Base-by-base conservation (phyloP, 768 basidiomycete genomes). In the Rhodotorula toruloides region DNA sequence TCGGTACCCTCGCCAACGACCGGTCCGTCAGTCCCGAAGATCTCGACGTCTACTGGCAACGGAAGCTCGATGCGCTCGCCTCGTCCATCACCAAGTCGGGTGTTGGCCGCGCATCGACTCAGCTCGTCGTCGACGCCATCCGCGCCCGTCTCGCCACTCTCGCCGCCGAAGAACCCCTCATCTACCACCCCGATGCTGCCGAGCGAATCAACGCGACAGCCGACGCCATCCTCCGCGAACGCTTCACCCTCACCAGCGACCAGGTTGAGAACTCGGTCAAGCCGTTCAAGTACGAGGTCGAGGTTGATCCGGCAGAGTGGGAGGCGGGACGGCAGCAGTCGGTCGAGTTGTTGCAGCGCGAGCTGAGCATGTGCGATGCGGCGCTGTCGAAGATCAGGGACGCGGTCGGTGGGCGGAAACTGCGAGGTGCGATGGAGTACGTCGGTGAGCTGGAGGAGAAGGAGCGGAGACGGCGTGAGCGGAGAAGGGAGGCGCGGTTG, bases 181-280 rank as follows among this genome's bases (percentile, higher is more conserved):
- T 83, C 40, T 85, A 85, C 80, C 96, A 99, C 77, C 92, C 93
- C 0, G 83, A 81, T 25, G 88, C 93, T 1, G 84, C 91, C 25
- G 91, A 94, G 69, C 85, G 92, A 32, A 86, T 99, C 65, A 84
- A 89, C 63, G 83, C 94, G 74, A 96, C 97, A 77, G 90, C 89
- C 16, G 93, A 98, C 78, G 85, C 83, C 77, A 93, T 99, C 75
- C 79, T 99, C 58, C 83, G 94, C 64, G 94, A 98, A 74, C 85
- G 94, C 11, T 88, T 97, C 63, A 89, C 90, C 22, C 79, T 94
- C 61, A 91, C 96, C n/a, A 88, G 90, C 9, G 96, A 99, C 77
- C 94, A 98, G 79, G 94, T 99, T 22, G 96, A 99, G 61, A 99
- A 98, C 77, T 94, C 91, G 78, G 97, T 99, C 82, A 99, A 99